Conservation (phyloP, 441 rosid species). For the Mallotus repandus region DNA sequence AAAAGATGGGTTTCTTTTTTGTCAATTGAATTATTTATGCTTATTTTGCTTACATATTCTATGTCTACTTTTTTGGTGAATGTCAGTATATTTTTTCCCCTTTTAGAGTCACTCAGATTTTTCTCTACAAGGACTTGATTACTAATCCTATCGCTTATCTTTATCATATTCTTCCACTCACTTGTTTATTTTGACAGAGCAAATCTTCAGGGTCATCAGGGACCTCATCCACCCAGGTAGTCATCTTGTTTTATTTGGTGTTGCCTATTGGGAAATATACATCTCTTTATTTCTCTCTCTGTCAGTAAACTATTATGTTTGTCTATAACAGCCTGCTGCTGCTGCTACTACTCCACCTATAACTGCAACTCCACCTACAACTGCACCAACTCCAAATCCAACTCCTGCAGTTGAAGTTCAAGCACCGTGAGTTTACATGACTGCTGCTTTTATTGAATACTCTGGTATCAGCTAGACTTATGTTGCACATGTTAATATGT, state of each 20-base stretch:
- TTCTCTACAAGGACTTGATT: not conserved
- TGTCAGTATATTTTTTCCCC: not conserved
- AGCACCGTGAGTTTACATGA: constrained; percentile 47
- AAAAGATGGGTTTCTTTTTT: too few species aligned
- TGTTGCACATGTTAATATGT: constrained; percentile 12
- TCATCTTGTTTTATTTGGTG: constrained; percentile 14
- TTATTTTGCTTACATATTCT: not conserved
- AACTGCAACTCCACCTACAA: constrained; percentile 41
- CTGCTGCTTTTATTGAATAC: not conserved
- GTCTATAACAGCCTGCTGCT: constrained; percentile 49
- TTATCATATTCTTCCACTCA: not conserved
- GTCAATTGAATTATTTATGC: too few species aligned
- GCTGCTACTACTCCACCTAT: constrained; percentile 46
- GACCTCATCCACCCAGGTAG: constrained; percentile 67
- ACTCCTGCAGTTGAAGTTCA: constrained; percentile 43
- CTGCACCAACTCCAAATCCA: constrained; percentile 37
- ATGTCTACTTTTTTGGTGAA: not conserved
- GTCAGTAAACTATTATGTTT: constrained; percentile 3
- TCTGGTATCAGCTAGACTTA: constrained; percentile 7
- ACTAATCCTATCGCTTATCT: not conserved
- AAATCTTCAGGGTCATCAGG: constrained; percentile 62
- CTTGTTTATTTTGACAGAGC: constrained; percentile 47
- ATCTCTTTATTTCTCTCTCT: not conserved
- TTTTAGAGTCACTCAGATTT: not conserved
- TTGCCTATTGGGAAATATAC: not conserved